Base-by-base conservation (phyloP, 1,284 basidiomycete species). In the Tylopilus sp. region DNA sequence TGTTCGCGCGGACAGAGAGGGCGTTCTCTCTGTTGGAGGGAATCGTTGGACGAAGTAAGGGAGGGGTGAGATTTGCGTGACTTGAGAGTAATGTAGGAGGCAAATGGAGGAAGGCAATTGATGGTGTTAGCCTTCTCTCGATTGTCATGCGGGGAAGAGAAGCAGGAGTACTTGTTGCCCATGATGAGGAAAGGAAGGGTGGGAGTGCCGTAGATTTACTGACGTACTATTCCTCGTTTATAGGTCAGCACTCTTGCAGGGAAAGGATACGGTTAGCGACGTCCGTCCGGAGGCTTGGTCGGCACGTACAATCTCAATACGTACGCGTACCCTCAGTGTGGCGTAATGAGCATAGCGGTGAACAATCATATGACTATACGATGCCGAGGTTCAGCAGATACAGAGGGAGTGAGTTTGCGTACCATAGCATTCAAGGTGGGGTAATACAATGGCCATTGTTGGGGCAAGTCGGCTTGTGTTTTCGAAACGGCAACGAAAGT, bases 151-250 rank as follows among this genome's bases (percentile, higher is more conserved):
- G n/a, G 72, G 41, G 63, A 60, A 61, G 71, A 67, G 24, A 70
- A 64, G 67, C 67, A 70, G 57, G 77, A 76, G 53, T 78, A 76
- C 54, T 80, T 79, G 77, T 85, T 85, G 36, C 86, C 85, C 85
- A 84, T 84, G 67, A 61, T 58, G 58, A 44, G 29, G 29, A 29
- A 22, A 36, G 54, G 38, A 41, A 36, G 49, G 19, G 6, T 49
- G 57, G 44, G 47, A 4, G 36, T 15, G 44, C 19, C 44, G 58
- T 22, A n/a, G 15, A 26, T 8, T 13, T 41, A 18, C 9, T 38
- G 41, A 38, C 41, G 57, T 44, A 49, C 47, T n/a, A 49, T 24
- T 24, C 36, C n/a, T 47, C 49, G 64, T 68, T 74, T 75, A 77
- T 77, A 75, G 6, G 38, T 58, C 47, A n/a, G n/a, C n/a, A 24